Percentiles rank a stretch among this genome's conserved stretches.
Evolutionary conservation across 2,329 filamentous ascomycete species (phyloP).

Genomic region (Zymoseptoria pseudotritici): DNA sequence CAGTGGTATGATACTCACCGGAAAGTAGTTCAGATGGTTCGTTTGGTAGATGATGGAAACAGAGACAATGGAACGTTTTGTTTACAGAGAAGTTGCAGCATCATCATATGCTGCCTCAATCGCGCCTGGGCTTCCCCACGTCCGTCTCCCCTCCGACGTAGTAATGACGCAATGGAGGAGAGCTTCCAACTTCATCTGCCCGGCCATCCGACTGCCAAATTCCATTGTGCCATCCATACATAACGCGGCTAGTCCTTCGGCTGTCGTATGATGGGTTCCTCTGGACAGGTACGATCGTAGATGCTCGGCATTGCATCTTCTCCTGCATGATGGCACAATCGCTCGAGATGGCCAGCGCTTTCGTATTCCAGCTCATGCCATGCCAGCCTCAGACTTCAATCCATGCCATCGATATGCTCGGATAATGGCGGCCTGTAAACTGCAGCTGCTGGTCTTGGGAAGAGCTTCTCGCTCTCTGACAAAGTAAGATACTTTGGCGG

Average conservation of each 20-base stretch:
- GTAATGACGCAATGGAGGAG: not conserved
- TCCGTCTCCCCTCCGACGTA: not conserved
- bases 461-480: not conserved
- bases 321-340: not conserved
- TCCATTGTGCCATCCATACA: not conserved
- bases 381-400: too few species aligned
- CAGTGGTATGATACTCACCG: not conserved
- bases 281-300: not conserved
- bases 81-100: not conserved
- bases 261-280: not conserved
- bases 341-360: too few species aligned
- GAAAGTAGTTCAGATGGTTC: not conserved
- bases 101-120: not conserved
- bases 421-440: too few species aligned
- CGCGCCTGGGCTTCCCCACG: not conserved
- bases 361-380: too few species aligned
- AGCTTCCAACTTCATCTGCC: not conserved
- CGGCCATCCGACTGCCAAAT: not conserved
- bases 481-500: not conserved
- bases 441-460: too few species aligned
- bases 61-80: not conserved
- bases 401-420: too few species aligned
- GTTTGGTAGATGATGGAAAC: not conserved
- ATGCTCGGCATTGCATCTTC: not conserved
- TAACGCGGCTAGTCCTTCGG: not conserved